Percentiles rank a stretch among this genome's conserved stretches.
Evolutionary conservation across 805 yeast genomes (phyloP).

Genomic region (Pichia insulana): DNA sequence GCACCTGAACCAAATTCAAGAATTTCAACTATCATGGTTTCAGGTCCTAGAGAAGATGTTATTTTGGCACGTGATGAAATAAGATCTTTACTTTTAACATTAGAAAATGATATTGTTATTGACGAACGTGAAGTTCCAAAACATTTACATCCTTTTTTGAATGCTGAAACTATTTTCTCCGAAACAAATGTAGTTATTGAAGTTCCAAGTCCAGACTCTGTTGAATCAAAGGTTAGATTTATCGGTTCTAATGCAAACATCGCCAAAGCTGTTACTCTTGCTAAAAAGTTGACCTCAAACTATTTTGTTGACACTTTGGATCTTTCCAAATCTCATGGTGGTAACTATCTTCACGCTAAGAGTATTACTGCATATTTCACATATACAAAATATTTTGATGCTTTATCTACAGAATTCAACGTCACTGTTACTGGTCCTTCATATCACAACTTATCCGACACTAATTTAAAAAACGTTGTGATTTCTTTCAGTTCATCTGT

Average conservation of each 20-base stretch:
- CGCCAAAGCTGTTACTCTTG: constrained; percentile 50
- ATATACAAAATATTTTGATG: constrained; percentile 39
- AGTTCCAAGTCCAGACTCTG: constrained; percentile 38
- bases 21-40: constrained; percentile 38
- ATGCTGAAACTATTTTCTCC: constrained; percentile 42
- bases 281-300: constrained; percentile 51
- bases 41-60: constrained; percentile 67
- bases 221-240: constrained; percentile 43
- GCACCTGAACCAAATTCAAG: constrained; percentile 28
- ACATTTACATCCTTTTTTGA: constrained; percentile 60
- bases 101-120: constrained; percentile 38
- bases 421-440: constrained; percentile 43
- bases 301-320: constrained; percentile 63
- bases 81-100: constrained; percentile 33
- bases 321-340: constrained; percentile 84
- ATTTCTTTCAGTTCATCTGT: constrained; percentile 53
- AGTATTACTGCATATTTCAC: constrained; percentile 61
- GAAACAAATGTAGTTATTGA: constrained; percentile 49
- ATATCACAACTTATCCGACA: constrained; percentile 35
- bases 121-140: constrained; percentile 60
- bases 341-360: constrained; percentile 66
- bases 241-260: constrained; percentile 53
- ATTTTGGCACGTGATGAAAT: constrained; percentile 46
- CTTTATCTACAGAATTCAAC: constrained; percentile 32
- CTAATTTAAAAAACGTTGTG: constrained; percentile 35